Percentiles rank a stretch among this genome's conserved stretches.
These are phyloP conservation scores for Furcasterigmium sp. DNA, from an alignment of 2,329 filamentous ascomycete species.

Conservation along the genomic window DNA sequence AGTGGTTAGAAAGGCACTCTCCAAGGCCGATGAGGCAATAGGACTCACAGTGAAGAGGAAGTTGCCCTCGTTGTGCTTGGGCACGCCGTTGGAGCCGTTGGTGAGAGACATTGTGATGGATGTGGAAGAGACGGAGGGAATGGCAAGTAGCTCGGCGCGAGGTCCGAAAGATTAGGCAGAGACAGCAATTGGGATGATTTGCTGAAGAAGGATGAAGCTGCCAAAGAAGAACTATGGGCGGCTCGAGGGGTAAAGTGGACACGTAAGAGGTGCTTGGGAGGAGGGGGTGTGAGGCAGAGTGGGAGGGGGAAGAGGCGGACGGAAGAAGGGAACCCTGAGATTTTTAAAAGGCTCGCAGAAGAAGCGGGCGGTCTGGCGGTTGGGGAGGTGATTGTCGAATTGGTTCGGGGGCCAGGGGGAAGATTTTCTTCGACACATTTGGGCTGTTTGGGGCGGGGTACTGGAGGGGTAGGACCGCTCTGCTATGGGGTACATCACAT, in stretches of 20 bases:
- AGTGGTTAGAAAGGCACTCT: background rate
- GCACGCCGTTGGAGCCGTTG: constrained; percentile 40
- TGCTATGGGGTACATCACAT: background rate
- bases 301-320: constrained; percentile 9
- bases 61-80: constrained; percentile 54
- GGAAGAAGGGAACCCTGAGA: constrained; percentile 9
- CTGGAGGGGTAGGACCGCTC: background rate
- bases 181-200: constrained; percentile 2
- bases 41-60: constrained; percentile 74
- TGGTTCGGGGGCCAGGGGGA: background rate
- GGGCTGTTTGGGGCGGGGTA: constrained; percentile 2
- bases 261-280: background rate
- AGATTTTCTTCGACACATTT: constrained; percentile 4
- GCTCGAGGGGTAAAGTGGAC: constrained; percentile 5
- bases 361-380: constrained; percentile 5
- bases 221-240: constrained; percentile 10
- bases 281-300: constrained; percentile 11
- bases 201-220: constrained; percentile 15
- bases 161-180: background rate
- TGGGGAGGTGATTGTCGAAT: constrained; percentile 5
- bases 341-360: constrained; percentile 9
- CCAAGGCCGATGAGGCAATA: constrained; percentile 9
- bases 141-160: background rate
- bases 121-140: constrained; percentile 9
- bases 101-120: constrained; percentile 51